Conservation (phyloP, 2,329 filamentous ascomycete species). For the Fusarium tuaranense region DNA sequence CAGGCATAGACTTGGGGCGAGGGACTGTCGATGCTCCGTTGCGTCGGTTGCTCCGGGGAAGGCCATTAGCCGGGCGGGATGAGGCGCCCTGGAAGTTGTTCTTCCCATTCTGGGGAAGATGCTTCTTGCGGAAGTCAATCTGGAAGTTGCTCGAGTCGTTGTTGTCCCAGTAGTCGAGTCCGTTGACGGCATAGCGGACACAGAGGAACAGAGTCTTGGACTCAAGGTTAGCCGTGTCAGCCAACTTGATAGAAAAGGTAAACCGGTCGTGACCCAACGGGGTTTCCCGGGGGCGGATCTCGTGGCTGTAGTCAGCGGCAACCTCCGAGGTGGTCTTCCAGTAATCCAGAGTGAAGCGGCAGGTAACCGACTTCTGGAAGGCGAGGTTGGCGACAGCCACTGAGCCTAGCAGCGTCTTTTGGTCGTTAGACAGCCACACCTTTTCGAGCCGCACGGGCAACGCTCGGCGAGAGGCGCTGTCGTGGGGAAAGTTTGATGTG, state of each 20-base stretch:
- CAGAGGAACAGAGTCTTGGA: slow-evolving; percentile 94
- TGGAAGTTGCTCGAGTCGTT: slow-evolving; percentile 91
- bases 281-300: slow-evolving; percentile 75
- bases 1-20: slow-evolving; percentile 66
- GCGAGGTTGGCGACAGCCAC: slow-evolving; percentile 89
- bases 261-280: slow-evolving; percentile 85
- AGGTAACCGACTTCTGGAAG: slow-evolving; percentile 90
- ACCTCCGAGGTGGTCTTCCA: slow-evolving; percentile 99
- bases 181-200: slow-evolving; percentile 86
- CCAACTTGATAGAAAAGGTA: slow-evolving; percentile 92
- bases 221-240: slow-evolving; percentile 91
- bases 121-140: slow-evolving; percentile 89
- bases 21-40: slow-evolving; percentile 54
- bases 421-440: slow-evolving; percentile 88
- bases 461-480: slow-evolving; percentile 65
- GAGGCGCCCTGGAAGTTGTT: slow-evolving; percentile 62
- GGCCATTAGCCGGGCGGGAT: slow-evolving; percentile 62
- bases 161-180: slow-evolving; percentile 95
- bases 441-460: slow-evolving; percentile 84
- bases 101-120: slow-evolving; percentile 71
- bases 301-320: slow-evolving; percentile 85
- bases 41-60: slow-evolving; percentile 76
- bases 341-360: slow-evolving; percentile 95
- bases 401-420: slow-evolving; percentile 86
- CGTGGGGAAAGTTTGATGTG: slow-evolving; percentile 81